Base-by-base conservation (phyloP, 129 eudicot species). In the Scalesia atractyloides region DNA sequence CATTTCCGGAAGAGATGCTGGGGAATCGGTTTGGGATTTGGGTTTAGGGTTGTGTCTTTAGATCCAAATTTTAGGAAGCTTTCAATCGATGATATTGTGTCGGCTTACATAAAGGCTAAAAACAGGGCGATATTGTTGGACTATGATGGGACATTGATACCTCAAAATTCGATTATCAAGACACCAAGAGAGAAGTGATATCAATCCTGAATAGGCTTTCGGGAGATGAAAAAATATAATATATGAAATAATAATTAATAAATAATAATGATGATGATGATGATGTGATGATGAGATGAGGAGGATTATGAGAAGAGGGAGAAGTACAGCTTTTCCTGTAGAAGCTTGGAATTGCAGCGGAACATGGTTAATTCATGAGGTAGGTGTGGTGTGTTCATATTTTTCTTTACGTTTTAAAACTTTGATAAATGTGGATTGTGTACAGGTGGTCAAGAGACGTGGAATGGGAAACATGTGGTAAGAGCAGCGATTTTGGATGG, bases 331-430 rank as follows among this genome's bases (percentile, higher is more conserved):
- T n/a, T n/a, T n/a, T n/a, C n/a, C n/a, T n/a, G n/a, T n/a, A n/a
- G n/a, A 86, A 81, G 52, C 92, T 91, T 63, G 97, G 97, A 47
- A 86, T 91, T 82, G 97, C 97, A 34, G 97, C 97, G 15, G 97
- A 91, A 85, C 97, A 91, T 84, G 97, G 97, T 16, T 91, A 91
- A 83, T 91, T 83, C 39, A 80, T 91, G 81, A 91, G 97, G 97
- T 91, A 12, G 30, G 80, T 72, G 65, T 73, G 24, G 57, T 24
- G 56, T 39, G 1, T 9, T 6, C 41, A 15, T 19, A 15, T 6
- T 17, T 0, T 16, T 13, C 14, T 14, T 49, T 13, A 4, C n/a
- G 2, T 52, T 5, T 51, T 9, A 51, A 9, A 24, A 11, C 19
- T 0, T 13, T 13, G 26, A 51, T 15, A 19, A 41, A 43, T 17